These are phyloP conservation scores for Marasmius sp. DNA, from an alignment of 1,284 basidiomycete species.

Conservation along the genomic window DNA sequence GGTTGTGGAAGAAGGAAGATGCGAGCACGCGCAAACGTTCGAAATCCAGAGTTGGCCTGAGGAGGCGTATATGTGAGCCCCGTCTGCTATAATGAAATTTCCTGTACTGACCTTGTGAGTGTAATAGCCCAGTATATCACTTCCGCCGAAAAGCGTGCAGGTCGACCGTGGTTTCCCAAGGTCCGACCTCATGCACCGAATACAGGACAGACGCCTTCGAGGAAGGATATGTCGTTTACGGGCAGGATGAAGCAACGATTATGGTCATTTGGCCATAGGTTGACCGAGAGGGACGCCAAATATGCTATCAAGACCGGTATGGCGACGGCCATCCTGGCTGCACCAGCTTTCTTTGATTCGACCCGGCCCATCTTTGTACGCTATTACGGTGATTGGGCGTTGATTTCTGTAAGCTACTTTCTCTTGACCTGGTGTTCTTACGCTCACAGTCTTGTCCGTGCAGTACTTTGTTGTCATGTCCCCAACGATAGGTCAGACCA, in stretches of 20 bases:
- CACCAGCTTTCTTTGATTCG: constrained; percentile 81
- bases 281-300: constrained; percentile 78
- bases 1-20: constrained; percentile 10
- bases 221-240: constrained; percentile 52
- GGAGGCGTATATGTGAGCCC: constrained; percentile 40
- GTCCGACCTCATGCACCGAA: constrained; percentile 80
- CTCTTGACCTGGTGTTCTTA: neutral
- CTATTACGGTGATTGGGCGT: constrained; percentile 91
- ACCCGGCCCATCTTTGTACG: constrained; percentile 79
- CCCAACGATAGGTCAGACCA: constrained; percentile 87
- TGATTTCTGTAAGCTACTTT: constrained; percentile 73
- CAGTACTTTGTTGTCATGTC: constrained; percentile 89
- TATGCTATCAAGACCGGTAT: constrained; percentile 90
- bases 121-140: constrained; percentile 61
- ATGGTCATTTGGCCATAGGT: constrained; percentile 74
- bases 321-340: constrained; percentile 77
- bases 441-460: constrained; percentile 1
- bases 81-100: neutral
- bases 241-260: constrained; percentile 66
- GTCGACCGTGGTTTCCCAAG: constrained; percentile 79
- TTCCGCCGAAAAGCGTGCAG: constrained; percentile 48
- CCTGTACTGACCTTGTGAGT: constrained; percentile 11
- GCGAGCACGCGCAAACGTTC: constrained; percentile 2
- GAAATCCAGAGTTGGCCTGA: constrained; percentile 8
- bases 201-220: constrained; percentile 78